phyloP scores from a whole-genome alignment of 805 yeast species.

The Tetrapisispora pingtungensis region DNA sequence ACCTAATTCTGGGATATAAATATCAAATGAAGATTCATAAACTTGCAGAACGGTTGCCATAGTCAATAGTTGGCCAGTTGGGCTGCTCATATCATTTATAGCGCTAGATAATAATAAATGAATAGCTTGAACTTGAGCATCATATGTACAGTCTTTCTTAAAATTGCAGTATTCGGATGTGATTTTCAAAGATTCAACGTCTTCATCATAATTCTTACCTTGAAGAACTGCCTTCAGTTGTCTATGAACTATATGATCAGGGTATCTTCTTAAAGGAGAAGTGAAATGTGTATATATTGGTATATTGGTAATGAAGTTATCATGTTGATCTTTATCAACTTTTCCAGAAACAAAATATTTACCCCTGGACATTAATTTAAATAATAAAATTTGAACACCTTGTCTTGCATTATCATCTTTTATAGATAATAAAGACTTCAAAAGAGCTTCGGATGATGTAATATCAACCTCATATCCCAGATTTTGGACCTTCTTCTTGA shows the following conservation, averaged over 20 bases:
- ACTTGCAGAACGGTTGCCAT: constrained; percentile 86
- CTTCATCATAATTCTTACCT: constrained; percentile 37
- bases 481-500: constrained; percentile 58
- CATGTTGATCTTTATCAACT: constrained; percentile 64
- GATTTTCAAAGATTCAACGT: constrained; percentile 62
- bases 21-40: constrained; percentile 93
- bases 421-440: constrained; percentile 57
- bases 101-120: constrained; percentile 79
- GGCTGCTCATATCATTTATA: constrained; percentile 58
- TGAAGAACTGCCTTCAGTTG: constrained; percentile 65
- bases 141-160: constrained; percentile 86
- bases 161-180: constrained; percentile 89
- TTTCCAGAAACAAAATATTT: constrained; percentile 84
- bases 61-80: constrained; percentile 72
- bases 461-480: constrained; percentile 69
- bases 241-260: constrained; percentile 86
- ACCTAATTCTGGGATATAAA: constrained; percentile 84
- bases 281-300: constrained; percentile 90
- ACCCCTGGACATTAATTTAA: constrained; percentile 76
- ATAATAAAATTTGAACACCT: constrained; percentile 69
- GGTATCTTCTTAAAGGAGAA: constrained; percentile 89
- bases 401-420: constrained; percentile 52
- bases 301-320: constrained; percentile 71
- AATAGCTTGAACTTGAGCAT: constrained; percentile 90
- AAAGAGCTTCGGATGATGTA: constrained; percentile 58